These are phyloP conservation scores for Abrus pulchellus DNA, from an alignment of 306 rosid species.

Conservation along the genomic window DNA sequence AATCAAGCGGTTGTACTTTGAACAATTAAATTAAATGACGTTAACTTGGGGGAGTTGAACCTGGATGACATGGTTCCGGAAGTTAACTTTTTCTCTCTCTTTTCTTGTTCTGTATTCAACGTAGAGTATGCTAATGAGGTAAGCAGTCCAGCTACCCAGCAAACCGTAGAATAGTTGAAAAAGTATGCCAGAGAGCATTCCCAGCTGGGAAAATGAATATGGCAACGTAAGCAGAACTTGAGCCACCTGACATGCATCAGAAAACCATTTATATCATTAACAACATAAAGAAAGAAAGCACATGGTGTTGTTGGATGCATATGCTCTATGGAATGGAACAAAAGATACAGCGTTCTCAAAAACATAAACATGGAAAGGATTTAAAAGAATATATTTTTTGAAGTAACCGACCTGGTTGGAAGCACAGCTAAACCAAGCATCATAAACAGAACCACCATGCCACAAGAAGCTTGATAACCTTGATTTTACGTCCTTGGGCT, in stretches of 20 bases:
- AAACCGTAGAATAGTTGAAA: constrained; percentile 91
- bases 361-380: background rate
- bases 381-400: background rate
- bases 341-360: background rate
- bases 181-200: constrained; percentile 90
- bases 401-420: constrained; percentile 79
- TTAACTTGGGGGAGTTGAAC: constrained; percentile 36
- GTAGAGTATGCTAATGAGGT: constrained; percentile 90
- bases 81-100: constrained; percentile 91
- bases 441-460: constrained; percentile 98
- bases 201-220: constrained; percentile 96
- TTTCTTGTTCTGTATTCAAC: constrained; percentile 96
- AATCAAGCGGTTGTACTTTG: background rate
- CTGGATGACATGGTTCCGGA: constrained; percentile 98
- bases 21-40: background rate
- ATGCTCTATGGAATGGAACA: background rate
- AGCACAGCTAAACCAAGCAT: constrained; percentile 99
- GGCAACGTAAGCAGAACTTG: constrained; percentile 97
- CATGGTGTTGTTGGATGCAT: background rate
- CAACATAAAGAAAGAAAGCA: background rate
- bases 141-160: constrained; percentile 99
- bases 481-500: constrained; percentile 63
- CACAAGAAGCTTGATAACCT: constrained; percentile 78
- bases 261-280: background rate
- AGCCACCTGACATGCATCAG: constrained; percentile 70